phyloP scores from a whole-genome alignment of 352 stramenopile genomes.

The Pythium aquatile region DNA sequence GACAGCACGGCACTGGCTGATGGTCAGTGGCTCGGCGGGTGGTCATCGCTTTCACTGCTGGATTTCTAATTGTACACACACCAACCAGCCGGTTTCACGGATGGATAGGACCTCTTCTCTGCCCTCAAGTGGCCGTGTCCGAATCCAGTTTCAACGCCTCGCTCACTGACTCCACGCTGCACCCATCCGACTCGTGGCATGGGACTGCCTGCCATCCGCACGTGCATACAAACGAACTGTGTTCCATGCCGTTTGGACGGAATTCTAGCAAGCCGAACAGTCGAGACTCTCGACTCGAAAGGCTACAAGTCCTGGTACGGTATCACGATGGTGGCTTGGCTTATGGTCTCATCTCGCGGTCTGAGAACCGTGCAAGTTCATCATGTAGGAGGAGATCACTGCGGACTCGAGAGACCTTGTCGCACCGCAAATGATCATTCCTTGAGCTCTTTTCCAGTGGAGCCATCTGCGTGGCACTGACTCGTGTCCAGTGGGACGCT shows the following conservation, averaged over 20 bases:
- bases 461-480: not conserved
- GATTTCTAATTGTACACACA: not conserved
- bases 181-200: not conserved
- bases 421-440: not conserved
- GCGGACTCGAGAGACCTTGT: not conserved
- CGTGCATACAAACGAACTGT: too few relatives aligned
- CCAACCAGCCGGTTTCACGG: not conserved
- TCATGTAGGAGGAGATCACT: too few relatives aligned
- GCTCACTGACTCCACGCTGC: not conserved
- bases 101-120: not conserved
- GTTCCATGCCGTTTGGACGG: too few relatives aligned
- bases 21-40: too few relatives aligned
- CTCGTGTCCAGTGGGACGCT: not conserved
- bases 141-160: not conserved
- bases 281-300: too few relatives aligned
- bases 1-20: too few relatives aligned
- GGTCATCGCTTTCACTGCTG: not conserved
- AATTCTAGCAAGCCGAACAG: too few relatives aligned
- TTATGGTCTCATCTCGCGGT: too few relatives aligned
- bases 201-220: too few relatives aligned
- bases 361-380: too few relatives aligned
- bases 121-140: not conserved
- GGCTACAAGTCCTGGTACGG: too few relatives aligned
- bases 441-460: not conserved
- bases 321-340: too few relatives aligned